Evolutionary conservation across 1,139 yeast genomes (phyloP).

Genomic region (Eremothecium sinecaudum): DNA sequence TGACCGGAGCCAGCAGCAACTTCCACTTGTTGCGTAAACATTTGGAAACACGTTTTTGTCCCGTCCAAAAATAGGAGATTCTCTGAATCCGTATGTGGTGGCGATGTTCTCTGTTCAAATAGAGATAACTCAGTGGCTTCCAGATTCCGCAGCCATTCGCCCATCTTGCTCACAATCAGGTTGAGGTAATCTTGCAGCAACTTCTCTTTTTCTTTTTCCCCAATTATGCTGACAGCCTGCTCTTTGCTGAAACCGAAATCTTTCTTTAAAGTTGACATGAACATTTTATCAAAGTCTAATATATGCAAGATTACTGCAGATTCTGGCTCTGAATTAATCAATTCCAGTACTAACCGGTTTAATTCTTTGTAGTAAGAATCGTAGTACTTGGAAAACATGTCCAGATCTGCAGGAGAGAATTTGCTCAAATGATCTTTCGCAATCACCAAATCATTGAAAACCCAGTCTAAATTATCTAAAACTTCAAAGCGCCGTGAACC

Average conservation of each 20-base stretch:
- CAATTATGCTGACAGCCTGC: slow-evolving; percentile 46
- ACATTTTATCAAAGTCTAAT: slow-evolving; percentile 66
- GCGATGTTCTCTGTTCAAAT: slow-evolving; percentile 51
- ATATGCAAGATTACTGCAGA: slow-evolving; percentile 54
- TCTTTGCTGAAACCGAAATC: slow-evolving; percentile 39
- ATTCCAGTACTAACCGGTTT: slow-evolving; percentile 50
- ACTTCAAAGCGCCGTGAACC: slow-evolving; percentile 45
- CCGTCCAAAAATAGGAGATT: slow-evolving; percentile 56
- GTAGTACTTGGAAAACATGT: slow-evolving; percentile 52
- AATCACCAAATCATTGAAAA: slow-evolving; percentile 66
- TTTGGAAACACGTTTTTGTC: slow-evolving; percentile 67
- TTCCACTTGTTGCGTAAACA: slow-evolving; percentile 86
- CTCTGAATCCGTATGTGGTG: slow-evolving; percentile 67
- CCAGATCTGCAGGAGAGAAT: slow-evolving; percentile 68
- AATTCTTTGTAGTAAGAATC: slow-evolving; percentile 60
- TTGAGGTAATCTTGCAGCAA: slow-evolving; percentile 64
- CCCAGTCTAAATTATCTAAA: slow-evolving; percentile 69
- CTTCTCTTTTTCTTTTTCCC: slow-evolving; percentile 56
- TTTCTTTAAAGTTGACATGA: slow-evolving; percentile 41
- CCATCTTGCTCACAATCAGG: slow-evolving; percentile 60
- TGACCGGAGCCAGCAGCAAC: slow-evolving; percentile 85
- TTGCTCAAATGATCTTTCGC: slow-evolving; percentile 50
- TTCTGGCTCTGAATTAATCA: slow-evolving; percentile 66
- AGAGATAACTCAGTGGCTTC: slow-evolving; percentile 53
- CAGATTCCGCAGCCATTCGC: slow-evolving; percentile 70